Conservation (phyloP, 139 green algal genomes). For the Pseudopediastrum boryanum region DNA sequence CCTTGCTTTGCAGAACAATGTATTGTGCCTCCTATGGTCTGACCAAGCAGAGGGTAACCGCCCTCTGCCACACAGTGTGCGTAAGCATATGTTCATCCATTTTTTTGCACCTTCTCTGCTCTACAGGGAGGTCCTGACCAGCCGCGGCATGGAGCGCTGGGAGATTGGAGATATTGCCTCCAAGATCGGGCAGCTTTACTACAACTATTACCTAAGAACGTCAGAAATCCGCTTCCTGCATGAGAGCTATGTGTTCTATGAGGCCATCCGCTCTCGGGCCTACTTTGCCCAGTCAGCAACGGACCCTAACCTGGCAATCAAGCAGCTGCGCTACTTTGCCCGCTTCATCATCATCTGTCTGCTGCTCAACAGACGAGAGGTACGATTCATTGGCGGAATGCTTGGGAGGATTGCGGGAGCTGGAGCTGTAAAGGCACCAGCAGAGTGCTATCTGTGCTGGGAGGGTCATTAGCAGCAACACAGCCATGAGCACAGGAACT, state of each 20-base stretch:
- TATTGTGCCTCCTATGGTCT: too few species aligned
- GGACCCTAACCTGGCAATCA: constrained; percentile 43
- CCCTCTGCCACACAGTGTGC: too few species aligned
- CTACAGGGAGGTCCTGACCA: constrained; percentile 50
- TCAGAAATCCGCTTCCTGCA: constrained; percentile 57
- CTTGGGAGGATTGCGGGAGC: too few species aligned
- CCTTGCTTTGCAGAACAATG: too few species aligned
- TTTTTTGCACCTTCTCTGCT: too few species aligned
- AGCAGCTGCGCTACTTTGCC: constrained; percentile 76
- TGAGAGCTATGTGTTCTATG: constrained; percentile 77
- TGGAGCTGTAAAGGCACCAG: too few species aligned
- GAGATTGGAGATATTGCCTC: constrained; percentile 72
- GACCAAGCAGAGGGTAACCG: too few species aligned
- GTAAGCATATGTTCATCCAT: too few species aligned
- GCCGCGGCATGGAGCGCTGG: constrained; percentile 60
- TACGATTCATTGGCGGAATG: constrained; percentile 24
- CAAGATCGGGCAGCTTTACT: constrained; percentile 70
- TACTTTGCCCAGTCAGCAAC: constrained; percentile 50
- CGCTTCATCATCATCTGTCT: constrained; percentile 81
- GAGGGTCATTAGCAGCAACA: too few species aligned
- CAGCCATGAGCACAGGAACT: background rate
- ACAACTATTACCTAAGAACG: constrained; percentile 67
- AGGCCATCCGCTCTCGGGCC: constrained; percentile 59
- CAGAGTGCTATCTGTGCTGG: too few species aligned
- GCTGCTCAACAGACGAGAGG: constrained; percentile 63